phyloP scores from a whole-genome alignment of 2,329 filamentous ascomycete genomes.

The Penicillium sp. region DNA sequence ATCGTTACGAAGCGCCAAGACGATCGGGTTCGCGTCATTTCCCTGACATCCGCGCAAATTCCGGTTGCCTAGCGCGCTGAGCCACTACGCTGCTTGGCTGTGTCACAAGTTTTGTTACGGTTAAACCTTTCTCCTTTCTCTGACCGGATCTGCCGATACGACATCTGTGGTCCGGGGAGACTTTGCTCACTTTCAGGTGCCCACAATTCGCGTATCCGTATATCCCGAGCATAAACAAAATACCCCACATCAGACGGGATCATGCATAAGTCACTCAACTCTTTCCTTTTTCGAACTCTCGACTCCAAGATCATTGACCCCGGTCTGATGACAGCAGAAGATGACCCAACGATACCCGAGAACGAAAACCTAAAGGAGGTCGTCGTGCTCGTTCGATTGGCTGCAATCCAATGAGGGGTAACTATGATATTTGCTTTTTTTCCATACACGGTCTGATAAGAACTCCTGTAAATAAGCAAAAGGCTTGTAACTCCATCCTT shows the following conservation, averaged over 20 bases:
- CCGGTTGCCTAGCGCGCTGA: slow-evolving; percentile 4
- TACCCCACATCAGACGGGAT: neutral
- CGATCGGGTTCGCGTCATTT: neutral
- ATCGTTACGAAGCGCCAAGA: neutral
- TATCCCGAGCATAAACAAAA: neutral
- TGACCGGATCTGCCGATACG: neutral
- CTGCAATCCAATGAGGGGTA: no score
- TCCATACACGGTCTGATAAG: no score
- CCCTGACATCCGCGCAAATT: neutral
- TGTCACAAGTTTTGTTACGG: neutral
- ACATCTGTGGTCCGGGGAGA: neutral
- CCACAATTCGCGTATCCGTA: neutral
- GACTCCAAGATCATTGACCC: neutral
- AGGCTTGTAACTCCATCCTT: no score
- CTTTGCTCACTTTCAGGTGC: neutral
- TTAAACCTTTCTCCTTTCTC: neutral
- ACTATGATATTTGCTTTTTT: no score
- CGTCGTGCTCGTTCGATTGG: neutral
- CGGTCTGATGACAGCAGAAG: neutral
- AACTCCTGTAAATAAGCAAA: no score
- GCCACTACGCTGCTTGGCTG: slow-evolving; percentile 4
- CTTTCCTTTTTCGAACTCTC: neutral
- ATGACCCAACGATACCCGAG: neutral
- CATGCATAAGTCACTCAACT: neutral
- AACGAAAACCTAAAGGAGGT: no score